Evolutionary conservation across 2,329 filamentous ascomycete genomes (phyloP).

Genomic region (Aspergillus sp.): DNA sequence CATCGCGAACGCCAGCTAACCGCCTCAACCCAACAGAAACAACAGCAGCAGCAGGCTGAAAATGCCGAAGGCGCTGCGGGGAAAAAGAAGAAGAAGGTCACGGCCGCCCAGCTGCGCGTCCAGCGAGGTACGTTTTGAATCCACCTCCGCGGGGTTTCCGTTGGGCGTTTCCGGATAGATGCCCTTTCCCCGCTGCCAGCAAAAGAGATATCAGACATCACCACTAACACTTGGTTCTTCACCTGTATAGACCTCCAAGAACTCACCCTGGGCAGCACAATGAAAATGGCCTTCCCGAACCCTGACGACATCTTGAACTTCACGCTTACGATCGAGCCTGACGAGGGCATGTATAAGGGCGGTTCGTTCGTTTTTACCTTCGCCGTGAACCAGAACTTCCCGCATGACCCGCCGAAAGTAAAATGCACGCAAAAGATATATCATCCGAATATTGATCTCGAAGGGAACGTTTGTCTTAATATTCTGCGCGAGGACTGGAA

Average conservation of each 20-base stretch:
- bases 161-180: not conserved
- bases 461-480: conserved; percentile 97
- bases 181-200: not conserved
- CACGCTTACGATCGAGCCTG: conserved; percentile 49
- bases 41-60: conserved; percentile 97
- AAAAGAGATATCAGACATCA: not conserved
- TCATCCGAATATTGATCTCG: conserved; percentile 96
- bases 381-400: conserved; percentile 90
- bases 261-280: conserved; percentile 53
- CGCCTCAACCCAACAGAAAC: conserved; percentile 30
- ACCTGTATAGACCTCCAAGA: conserved; percentile 47
- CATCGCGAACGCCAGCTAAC: not conserved
- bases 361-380: conserved; percentile 89
- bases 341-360: conserved; percentile 75
- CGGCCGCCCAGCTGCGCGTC: conserved; percentile 88
- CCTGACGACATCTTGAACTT: conserved; percentile 61
- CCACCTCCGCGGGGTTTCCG: not conserved
- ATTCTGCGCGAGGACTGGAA: conserved; percentile 99
- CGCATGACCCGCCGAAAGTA: conserved; percentile 96
- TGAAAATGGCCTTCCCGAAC: conserved; percentile 58
- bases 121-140: conserved; percentile 72
- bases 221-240: not conserved
- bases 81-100: conserved; percentile 98
- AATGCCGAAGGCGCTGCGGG: conserved; percentile 77
- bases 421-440: conserved; percentile 98